Conservation (phyloP, 2,329 filamentous ascomycete species). For the Colletotrichum echinochloae region DNA sequence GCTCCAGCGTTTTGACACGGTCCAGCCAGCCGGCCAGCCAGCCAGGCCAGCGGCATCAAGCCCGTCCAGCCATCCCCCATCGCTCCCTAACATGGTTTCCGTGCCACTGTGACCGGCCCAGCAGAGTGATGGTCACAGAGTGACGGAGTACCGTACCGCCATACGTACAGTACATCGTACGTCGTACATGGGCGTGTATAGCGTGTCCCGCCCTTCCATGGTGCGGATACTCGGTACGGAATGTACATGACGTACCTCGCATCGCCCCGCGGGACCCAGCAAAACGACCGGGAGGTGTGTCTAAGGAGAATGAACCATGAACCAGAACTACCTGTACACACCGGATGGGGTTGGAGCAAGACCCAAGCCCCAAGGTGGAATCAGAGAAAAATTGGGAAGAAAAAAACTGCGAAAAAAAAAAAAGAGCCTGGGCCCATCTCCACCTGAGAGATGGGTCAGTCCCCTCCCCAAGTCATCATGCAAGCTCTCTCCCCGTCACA, state of each 20-base stretch:
- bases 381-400: not conserved
- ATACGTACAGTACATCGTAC: no score
- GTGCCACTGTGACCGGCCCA: not conserved
- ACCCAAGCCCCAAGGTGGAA: not conserved
- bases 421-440: no score
- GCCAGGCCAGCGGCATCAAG: not conserved
- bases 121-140: not conserved
- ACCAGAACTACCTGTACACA: no score
- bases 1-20: slow-evolving; percentile 34
- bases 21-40: not conserved
- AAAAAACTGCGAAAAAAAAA: not conserved
- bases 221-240: no score
- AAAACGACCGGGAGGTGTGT: slow-evolving; percentile 1
- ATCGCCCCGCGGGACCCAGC: slow-evolving; percentile 8
- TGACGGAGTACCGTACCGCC: not conserved
- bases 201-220: no score
- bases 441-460: no score
- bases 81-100: no score
- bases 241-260: not conserved
- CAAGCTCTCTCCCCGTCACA: no score
- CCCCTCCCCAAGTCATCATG: no score
- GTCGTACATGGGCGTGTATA: not conserved
- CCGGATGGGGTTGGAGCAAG: not conserved
- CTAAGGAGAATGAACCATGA: not conserved
- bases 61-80: slow-evolving; percentile 2